Base-by-base conservation (phyloP, 2,329 filamentous ascomycete genomes). In the Ascocoryne sarcoides region DNA sequence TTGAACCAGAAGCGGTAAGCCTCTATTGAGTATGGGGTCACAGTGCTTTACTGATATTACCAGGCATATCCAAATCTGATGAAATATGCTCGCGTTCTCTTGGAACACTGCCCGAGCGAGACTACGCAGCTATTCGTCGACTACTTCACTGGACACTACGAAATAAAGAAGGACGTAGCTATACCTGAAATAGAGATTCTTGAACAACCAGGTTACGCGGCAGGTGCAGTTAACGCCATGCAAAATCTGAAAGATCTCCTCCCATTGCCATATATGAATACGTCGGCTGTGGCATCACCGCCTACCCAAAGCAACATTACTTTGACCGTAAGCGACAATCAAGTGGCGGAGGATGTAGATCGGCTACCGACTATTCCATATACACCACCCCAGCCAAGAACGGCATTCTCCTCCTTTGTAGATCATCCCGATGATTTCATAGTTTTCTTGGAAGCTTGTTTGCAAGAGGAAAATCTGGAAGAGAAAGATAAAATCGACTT, bases 391-490 rank as follows among this genome's bases (percentile, higher is more conserved):
- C 83, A 82, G 43, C 90, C 92, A 4, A 72, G 90, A 45, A 88
- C 82, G 2, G 90, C 92, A 0, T 98, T 98, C 55, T 95, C 92
- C 1, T 90, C 86, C 0, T 98, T 98, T 56, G 89, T 98, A 44
- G 90, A 95, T 55, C 89, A 95, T 57, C 76, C 92, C 0, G 77
- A 89, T 43, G 81, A 95, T 56, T 96, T 98, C 53, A 90, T 96
- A 47, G 68, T 79, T 12, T 98, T 98, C 58, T 70, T 98, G 0
- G 90, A 98, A 62, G 87, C 88, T 4, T 89, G 90, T 45, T 74
- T 94, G 4, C 68, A 79, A 36, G 81, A 88, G 43, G 69, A 79
- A 15, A 72, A 75, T 16, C 63, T 94, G n/a, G 78, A 77, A 15
- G 71, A 84, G 26, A 73, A 78, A 7, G 84, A 95, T 58, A 84